These are phyloP conservation scores for Leonotis leonurus DNA, from an alignment of 257 asterid genomes.

Conservation along the genomic window DNA sequence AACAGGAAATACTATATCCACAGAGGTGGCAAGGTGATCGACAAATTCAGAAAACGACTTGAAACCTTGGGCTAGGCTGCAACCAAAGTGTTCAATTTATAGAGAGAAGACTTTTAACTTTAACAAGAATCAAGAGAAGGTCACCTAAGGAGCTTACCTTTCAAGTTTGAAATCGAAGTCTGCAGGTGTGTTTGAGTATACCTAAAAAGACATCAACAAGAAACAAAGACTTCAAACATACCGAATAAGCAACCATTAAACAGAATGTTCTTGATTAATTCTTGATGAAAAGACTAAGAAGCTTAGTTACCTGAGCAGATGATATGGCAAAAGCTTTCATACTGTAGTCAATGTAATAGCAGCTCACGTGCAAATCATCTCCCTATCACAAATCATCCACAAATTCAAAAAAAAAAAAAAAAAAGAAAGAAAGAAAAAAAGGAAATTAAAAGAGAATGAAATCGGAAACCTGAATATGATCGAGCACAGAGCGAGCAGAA, in stretches of 20 bases:
- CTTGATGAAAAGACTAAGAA: neutral
- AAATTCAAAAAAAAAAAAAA: neutral
- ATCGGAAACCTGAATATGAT: constrained; percentile 61
- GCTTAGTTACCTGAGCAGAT: constrained; percentile 60
- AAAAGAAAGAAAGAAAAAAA: neutral
- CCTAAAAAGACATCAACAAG: constrained; percentile 32
- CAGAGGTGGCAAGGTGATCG: constrained; percentile 61
- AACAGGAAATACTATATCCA: constrained; percentile 85
- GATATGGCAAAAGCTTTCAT: constrained; percentile 73
- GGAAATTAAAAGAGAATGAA: neutral
- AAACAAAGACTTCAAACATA: constrained; percentile 2
- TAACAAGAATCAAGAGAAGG: neutral
- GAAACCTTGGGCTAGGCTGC: constrained; percentile 89
- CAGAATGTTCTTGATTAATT: neutral
- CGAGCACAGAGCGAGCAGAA: constrained; percentile 86
- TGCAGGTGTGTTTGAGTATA: constrained; percentile 77
- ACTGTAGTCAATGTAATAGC: constrained; percentile 68
- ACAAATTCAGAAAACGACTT: constrained; percentile 52
- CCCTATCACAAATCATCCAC: constrained; percentile 37
- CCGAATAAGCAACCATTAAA: no score
- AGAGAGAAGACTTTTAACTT: neutral
- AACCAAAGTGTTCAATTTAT: constrained; percentile 9
- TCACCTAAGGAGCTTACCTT: constrained; percentile 32
- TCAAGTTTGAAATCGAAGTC: constrained; percentile 88
- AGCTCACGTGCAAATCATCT: constrained; percentile 67